These are phyloP conservation scores for Venturia carpophila DNA, from an alignment of 2,329 filamentous ascomycete species.

Conservation along the genomic window DNA sequence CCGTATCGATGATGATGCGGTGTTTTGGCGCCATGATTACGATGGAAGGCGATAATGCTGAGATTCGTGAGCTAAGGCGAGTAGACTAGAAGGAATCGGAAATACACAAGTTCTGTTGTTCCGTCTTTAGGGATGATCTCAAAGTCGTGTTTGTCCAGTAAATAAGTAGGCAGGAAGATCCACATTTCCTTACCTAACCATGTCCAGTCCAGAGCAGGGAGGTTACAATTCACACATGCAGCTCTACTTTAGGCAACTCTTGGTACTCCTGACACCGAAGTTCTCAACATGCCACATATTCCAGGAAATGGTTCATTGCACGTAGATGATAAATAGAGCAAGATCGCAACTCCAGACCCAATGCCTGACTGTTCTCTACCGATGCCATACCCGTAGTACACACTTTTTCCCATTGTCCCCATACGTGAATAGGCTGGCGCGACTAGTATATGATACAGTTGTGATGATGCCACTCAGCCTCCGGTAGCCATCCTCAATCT, in stretches of 20 bases:
- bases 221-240: not conserved
- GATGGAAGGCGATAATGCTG: not conserved
- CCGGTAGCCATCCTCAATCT: not conserved
- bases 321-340: not conserved
- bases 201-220: not conserved
- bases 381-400: slow-evolving; percentile 6
- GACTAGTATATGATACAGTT: slow-evolving; percentile 9
- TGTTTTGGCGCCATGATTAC: slow-evolving; percentile 33
- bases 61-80: not conserved
- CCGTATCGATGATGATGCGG: slow-evolving; percentile 89
- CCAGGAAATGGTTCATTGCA: not conserved
- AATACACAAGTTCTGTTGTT: not conserved
- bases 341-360: slow-evolving; percentile 4
- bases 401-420: slow-evolving; percentile 11
- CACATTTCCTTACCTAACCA: slow-evolving; percentile 2
- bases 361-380: slow-evolving; percentile 1
- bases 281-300: not conserved
- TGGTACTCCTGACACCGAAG: not conserved
- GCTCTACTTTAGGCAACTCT: not conserved
- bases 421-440: slow-evolving; percentile 1
- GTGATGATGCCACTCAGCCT: not conserved
- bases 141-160: not conserved
- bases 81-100: not conserved
- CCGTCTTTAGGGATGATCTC: not conserved
- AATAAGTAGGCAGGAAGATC: not conserved